Evolutionary conservation across 306 rosid genomes (phyloP), one percentile per base, ranked within the genome.

Genomic region (Glycine tomentella): DNA sequence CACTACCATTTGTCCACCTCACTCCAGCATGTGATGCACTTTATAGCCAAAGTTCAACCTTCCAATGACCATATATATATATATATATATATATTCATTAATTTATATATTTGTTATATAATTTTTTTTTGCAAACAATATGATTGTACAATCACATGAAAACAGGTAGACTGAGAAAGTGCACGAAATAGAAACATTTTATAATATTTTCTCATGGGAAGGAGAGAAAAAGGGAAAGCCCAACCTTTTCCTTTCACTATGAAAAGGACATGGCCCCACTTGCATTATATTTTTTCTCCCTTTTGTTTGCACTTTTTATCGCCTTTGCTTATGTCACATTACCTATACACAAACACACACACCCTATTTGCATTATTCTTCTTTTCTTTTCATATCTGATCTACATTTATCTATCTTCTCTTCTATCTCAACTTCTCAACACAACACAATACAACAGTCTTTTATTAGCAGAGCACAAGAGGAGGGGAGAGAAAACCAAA

Each of bases 251-350:
- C 83, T 53, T 80, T 64, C 88, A 83, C 79, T 82, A 9, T 8
- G 87, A 90, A 89, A 89, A 87, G 69, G 87, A 53, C 84, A 62
- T 64, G 90, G 92, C 6, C 91, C 94, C 91, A 87, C 90, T 57
- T 45, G 76, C 85, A 84, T 66, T 84, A 76, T 69, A 55, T 52
- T 51, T 78, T 49, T 44, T 81, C 65, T 8, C 59, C 9, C 81
- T 66, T 58, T 49, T 33, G 34, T 16, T 4, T 86, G 90, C 90
- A 82, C 92, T 89, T 91, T 90, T 87, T 86, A 89, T 91, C 88
- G 77, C 69, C 88, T 90, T 77, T 84, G 88, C 87, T 61, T 75
- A 81, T 72, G 83, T 86, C 92, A 91, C 88, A 68, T 78, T 66
- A 48, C 69, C 72, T 44, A 52, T 31, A 64, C 14, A 5, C 73